These are phyloP conservation scores for Cladobotryum protrusum DNA, from an alignment of 2,329 filamentous ascomycete species.

Conservation along the genomic window DNA sequence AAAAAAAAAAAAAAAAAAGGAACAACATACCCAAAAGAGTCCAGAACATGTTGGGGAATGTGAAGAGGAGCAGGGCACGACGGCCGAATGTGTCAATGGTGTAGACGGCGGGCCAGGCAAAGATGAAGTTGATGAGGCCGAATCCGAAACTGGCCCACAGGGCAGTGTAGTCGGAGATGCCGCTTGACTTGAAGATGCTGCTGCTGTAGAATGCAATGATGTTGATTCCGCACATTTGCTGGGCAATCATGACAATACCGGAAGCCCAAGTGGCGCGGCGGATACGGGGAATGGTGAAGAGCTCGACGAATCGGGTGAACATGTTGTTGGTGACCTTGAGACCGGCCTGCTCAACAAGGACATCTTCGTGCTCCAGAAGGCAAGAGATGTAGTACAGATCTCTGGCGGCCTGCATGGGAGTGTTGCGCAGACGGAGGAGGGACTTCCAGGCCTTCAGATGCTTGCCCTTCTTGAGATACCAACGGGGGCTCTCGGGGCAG, in stretches of 20 bases:
- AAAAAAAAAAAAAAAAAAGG: background rate
- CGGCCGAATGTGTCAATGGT: constrained; percentile 61
- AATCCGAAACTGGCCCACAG: constrained; percentile 39
- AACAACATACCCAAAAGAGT: constrained; percentile 37
- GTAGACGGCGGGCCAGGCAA: constrained; percentile 56
- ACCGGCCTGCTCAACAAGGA: constrained; percentile 21
- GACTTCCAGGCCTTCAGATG: constrained; percentile 50
- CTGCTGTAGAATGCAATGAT: constrained; percentile 45
- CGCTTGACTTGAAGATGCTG: constrained; percentile 39
- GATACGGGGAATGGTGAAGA: constrained; percentile 52
- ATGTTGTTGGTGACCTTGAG: constrained; percentile 37
- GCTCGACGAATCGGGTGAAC: constrained; percentile 45
- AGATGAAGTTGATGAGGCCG: constrained; percentile 54
- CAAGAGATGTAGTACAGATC: constrained; percentile 57
- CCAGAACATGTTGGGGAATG: constrained; percentile 60
- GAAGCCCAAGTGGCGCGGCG: constrained; percentile 60
- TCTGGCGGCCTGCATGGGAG: constrained; percentile 52
- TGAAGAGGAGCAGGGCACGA: constrained; percentile 52
- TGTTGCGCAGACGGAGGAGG: constrained; percentile 51
- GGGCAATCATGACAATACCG: constrained; percentile 60
- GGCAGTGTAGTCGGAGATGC: constrained; percentile 32
- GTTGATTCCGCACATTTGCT: constrained; percentile 56
- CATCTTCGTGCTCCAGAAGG: constrained; percentile 27
- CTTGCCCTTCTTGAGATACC: constrained; percentile 57
- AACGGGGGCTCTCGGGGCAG: constrained; percentile 60